Evolutionary conservation across 371 early-diverging fungal species (phyloP).

Genomic region (Apophysomyces ossiformis): DNA sequence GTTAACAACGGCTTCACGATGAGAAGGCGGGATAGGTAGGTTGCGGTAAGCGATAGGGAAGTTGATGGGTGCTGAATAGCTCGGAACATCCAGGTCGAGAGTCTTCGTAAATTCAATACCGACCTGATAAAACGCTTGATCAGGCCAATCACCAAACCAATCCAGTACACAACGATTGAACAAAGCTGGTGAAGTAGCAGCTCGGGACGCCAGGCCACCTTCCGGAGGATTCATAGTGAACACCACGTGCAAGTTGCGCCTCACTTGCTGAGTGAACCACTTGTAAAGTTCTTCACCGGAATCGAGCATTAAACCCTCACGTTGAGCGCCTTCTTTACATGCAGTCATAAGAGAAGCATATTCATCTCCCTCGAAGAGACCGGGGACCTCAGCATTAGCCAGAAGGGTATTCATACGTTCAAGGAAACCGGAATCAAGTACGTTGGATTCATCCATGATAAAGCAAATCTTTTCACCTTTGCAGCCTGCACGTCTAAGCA

Average conservation of each 20-base stretch:
- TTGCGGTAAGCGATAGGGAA: constrained; percentile 85
- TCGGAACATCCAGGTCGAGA: constrained; percentile 85
- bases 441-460: constrained; percentile 97
- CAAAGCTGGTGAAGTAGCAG: constrained; percentile 98
- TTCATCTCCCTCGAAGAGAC: constrained; percentile 98
- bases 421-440: constrained; percentile 94
- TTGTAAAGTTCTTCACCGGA: constrained; percentile 94
- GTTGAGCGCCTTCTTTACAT: constrained; percentile 93
- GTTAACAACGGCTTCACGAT: constrained; percentile 88
- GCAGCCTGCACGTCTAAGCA: constrained; percentile 93
- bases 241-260: constrained; percentile 96
- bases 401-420: constrained; percentile 99
- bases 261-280: constrained; percentile 98
- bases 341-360: constrained; percentile 92
- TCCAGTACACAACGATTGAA: constrained; percentile 99
- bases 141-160: constrained; percentile 99
- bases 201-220: constrained; percentile 90
- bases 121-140: constrained; percentile 97
- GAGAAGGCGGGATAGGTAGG: constrained; percentile 73
- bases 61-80: constrained; percentile 70
- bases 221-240: constrained; percentile 99
- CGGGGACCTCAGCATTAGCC: constrained; percentile 98
- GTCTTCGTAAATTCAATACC: constrained; percentile 93
- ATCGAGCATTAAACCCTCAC: constrained; percentile 94
- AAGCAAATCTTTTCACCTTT: constrained; percentile 98